These are phyloP conservation scores for Acanthamoeba healyi DNA, from an alignment of 208 protist genomes.

Conservation along the genomic window DNA sequence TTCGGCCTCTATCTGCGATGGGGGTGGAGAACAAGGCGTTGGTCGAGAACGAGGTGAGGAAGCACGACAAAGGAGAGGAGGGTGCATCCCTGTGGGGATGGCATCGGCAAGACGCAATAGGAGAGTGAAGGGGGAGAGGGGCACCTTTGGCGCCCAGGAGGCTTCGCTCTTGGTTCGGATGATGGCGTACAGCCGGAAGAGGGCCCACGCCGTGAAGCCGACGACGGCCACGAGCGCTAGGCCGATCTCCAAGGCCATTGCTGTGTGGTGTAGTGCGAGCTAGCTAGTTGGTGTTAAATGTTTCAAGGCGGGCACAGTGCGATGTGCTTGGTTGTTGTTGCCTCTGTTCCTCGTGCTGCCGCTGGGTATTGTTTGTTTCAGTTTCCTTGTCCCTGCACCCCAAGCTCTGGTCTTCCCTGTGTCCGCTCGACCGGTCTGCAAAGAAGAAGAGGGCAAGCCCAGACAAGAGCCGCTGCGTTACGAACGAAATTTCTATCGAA, in stretches of 20 bases:
- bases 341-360: too few relatives aligned
- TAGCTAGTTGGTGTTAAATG: too few relatives aligned
- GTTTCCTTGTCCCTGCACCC: neutral
- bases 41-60: neutral
- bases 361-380: too few relatives aligned
- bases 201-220: conserved; percentile 8
- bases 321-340: neutral
- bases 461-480: neutral
- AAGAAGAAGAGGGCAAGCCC: neutral
- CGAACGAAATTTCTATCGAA: neutral
- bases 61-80: neutral
- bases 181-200: conserved; percentile 11
- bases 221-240: neutral
- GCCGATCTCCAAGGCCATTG: neutral
- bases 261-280: neutral
- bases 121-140: neutral
- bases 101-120: too few relatives aligned
- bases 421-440: neutral
- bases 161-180: conserved; percentile 3
- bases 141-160: neutral
- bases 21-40: neutral
- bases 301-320: too few relatives aligned
- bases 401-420: neutral
- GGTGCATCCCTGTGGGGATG: too few relatives aligned
- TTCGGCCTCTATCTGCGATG: neutral